These are phyloP conservation scores for Trichoderma oligosporum DNA, from an alignment of 2,329 filamentous ascomycete genomes.

Conservation along the genomic window DNA sequence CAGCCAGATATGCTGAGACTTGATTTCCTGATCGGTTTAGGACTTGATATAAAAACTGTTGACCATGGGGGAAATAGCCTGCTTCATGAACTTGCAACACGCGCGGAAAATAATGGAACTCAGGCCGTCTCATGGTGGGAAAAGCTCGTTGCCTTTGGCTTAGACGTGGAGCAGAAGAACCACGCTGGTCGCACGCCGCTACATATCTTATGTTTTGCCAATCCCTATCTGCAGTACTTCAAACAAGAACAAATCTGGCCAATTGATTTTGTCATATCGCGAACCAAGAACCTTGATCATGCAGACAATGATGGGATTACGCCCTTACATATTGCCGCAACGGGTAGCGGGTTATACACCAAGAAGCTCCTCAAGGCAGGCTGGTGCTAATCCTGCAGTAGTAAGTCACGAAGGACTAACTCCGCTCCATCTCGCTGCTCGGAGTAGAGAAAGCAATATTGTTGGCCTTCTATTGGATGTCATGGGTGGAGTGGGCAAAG, in stretches of 20 bases:
- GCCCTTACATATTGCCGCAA: slow-evolving; percentile 27
- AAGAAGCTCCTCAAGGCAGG: slow-evolving; percentile 31
- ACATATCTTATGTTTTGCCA: slow-evolving; percentile 23
- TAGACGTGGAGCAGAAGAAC: slow-evolving; percentile 22
- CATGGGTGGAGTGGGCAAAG: not conserved
- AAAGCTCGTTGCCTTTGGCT: slow-evolving; percentile 16
- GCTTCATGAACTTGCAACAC: slow-evolving; percentile 24
- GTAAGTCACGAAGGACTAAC: slow-evolving; percentile 33
- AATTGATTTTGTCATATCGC: slow-evolving; percentile 22
- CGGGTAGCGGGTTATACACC: slow-evolving; percentile 24
- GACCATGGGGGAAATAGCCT: slow-evolving; percentile 24
- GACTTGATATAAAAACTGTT: slow-evolving; percentile 10
- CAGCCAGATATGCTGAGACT: slow-evolving; percentile 11
- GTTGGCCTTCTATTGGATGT: slow-evolving; percentile 28
- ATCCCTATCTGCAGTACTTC: not conserved
- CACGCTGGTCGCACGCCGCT: slow-evolving; percentile 24
- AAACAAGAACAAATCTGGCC: not conserved
- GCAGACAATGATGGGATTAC: slow-evolving; percentile 20
- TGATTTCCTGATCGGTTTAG: slow-evolving; percentile 11
- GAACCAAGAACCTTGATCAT: slow-evolving; percentile 11
- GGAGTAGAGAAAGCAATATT: slow-evolving; percentile 31
- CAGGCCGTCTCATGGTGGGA: slow-evolving; percentile 13
- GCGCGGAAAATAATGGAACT: not conserved
- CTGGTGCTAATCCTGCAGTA: slow-evolving; percentile 33
- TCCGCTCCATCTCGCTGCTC: slow-evolving; percentile 38